Base-by-base conservation (phyloP, 805 yeast genomes). In the Yarrowia bubula region DNA sequence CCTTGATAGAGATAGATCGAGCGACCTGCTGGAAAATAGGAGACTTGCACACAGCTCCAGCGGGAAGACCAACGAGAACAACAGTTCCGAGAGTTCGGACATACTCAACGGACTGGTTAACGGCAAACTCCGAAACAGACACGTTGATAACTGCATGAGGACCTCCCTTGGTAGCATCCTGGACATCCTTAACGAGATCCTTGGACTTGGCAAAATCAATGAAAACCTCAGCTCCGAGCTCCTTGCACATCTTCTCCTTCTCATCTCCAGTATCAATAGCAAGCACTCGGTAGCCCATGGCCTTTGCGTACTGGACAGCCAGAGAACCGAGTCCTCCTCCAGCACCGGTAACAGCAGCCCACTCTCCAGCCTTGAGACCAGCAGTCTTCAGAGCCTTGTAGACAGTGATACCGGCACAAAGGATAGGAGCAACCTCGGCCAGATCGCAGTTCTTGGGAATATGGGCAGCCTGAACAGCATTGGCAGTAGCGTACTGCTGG, bases 331-430 rank as follows among this genome's bases (percentile, higher is more conserved):
- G 83, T 68, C 92, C 92, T 75, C 92, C 90, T 72, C 86, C 90
- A 64, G 91, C 91, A 77, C 92, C 92, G 66, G 89, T 84, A 71
- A 87, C 78, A 70, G 89, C 88, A 67, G 88, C 87, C 89, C 90
- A 87, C 71, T 88, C 83, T 70, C 92, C 92, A 67, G 91, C 84
- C 67, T 71, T 75, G 73, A 87, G 80, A 66, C 84, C 83, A 65
- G 96, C 89, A 50, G 90, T 87, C 82, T 89, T 89, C 75, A 90
- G 81, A 51, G 96, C 96, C 82, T 89, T 90, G 86, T 90, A 90
- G 41, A 48, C 55, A 41, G 55, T 48, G 55, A 48, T 48, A 11
- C 55, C 55, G 28, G 55, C 55, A 35, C 55, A 48, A 2, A 48
- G 55, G 8, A 48, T 48, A 13, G 55, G 55, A 7, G 55, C 39